Base-by-base conservation (phyloP, 2,329 filamentous ascomycete genomes). In the Anthostomella pinea region DNA sequence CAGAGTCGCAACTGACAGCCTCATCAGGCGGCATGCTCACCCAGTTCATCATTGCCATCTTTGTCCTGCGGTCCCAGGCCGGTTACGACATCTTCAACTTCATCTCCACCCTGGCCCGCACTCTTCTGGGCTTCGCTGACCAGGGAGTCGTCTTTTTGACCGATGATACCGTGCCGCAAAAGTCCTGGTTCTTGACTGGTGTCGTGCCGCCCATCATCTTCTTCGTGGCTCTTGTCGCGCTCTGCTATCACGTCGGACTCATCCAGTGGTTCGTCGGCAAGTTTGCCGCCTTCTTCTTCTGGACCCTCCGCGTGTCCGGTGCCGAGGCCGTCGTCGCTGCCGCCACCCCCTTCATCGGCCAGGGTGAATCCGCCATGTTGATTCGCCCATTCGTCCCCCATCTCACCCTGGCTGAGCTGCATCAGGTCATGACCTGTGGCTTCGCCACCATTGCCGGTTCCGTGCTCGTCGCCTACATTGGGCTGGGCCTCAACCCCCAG, bases 121-220 rank as follows among this genome's bases (percentile, higher is more conserved):
- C 79, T 44, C 71, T 95, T 18, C 75, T 96, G 5, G 78, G 83
- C 17, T 95, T 88, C 52, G 85, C 90, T 16, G 67, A 70, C 13
- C 61, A 87, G 20, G 90, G 90, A 59, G 78, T 86, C 1, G 59
- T 62, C 1, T 96, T 95, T 69, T 64, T 96, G 51, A 84, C 81
- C 0, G 66, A 68, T 10, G 35, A 52, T 0, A 59, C 62, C 6
- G 68, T 71, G 5, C 57, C 68, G 3, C 22, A 63, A 3, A 54
- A 72, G 1, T 49, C 54, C 4, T 88, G 75, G 76, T 95, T 95
- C 75, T 72, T 95, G 46, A 73, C 84, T 32, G 69, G 73, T 32
- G 88, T 95, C 45, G 74, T 94, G n/a, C 88, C 90, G 0, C 82
- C 90, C 53, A 94, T 96, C 65, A 87, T 95, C 68, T 96, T 95